Percentiles rank a stretch among this genome's conserved stretches.
phyloP scores from a whole-genome alignment of 2,329 filamentous ascomycete genomes.

The Claviceps fusiformis region DNA sequence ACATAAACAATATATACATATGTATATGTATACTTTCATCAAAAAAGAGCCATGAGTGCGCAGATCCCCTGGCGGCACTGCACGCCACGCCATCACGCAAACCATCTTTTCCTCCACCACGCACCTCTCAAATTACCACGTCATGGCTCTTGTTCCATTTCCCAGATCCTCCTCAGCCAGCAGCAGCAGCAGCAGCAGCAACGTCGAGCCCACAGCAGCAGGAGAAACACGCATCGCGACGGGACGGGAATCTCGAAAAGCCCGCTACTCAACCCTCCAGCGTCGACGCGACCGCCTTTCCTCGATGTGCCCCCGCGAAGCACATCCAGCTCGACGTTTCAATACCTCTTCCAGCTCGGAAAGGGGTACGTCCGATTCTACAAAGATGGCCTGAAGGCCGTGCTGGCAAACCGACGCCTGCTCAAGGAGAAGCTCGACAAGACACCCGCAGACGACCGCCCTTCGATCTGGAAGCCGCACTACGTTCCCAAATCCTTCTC shows the following conservation, averaged over 20 bases:
- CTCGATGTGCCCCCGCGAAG: slow-evolving; percentile 47
- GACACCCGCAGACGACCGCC: slow-evolving; percentile 41
- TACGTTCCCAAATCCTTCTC: slow-evolving; percentile 27
- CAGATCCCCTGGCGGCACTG: slow-evolving; percentile 19
- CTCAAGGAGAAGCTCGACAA: slow-evolving; percentile 29
- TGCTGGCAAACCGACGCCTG: slow-evolving; percentile 52
- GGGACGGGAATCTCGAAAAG: slow-evolving; percentile 16
- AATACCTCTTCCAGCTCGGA: slow-evolving; percentile 48
- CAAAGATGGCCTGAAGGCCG: slow-evolving; percentile 66
- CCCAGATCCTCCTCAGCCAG: slow-evolving; percentile 1
- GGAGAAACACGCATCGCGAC: slow-evolving; percentile 8
- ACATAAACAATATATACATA: not conserved
- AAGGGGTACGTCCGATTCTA: slow-evolving; percentile 76
- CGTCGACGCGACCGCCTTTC: slow-evolving; percentile 57
- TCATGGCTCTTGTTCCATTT: not conserved
- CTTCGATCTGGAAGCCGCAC: slow-evolving; percentile 22
- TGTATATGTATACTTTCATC: not conserved
- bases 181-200: slow-evolving; percentile 10
- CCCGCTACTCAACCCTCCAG: slow-evolving; percentile 53
- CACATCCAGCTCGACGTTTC: slow-evolving; percentile 17
- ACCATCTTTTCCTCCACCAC: slow-evolving; percentile 6
- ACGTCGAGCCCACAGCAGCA: slow-evolving; percentile 11
- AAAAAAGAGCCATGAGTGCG: slow-evolving; percentile 16
- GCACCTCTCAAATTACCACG: slow-evolving; percentile 3
- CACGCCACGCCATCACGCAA: slow-evolving; percentile 10